Base-by-base conservation (phyloP, 139 green algal species). In the Picochlorum sp. region DNA sequence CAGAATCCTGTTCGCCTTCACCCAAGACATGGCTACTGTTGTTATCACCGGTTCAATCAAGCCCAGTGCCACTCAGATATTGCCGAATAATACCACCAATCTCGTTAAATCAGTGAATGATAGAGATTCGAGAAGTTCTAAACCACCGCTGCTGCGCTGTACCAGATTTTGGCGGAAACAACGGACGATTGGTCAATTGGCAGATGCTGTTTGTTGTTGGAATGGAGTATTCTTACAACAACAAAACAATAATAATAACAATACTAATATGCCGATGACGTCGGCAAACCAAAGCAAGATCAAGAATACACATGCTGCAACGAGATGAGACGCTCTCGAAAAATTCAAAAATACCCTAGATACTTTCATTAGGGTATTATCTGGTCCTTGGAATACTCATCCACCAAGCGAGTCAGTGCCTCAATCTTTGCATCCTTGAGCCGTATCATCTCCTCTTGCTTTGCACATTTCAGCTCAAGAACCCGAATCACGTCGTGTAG, bases 351-450 rank as follows among this genome's bases (percentile, higher is more conserved):
- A 59, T 30, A 26, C 13, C 20, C 51, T 34, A 31, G 1, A 59
- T 6, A 11, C 41, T 14, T 41, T 65, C 28, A 65, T 18, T 10
- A 82, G 81, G 15, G 76, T 77, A 24, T 67, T 77, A 24, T 67
- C 74, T 60, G 34, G 8, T 41, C 34, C 34, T 41, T 41, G 34
- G 34, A 41, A 41, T 41, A 41, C 1, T 41, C 34, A 11, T 82
- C 70, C 63, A 95, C 73, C 62, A 86, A 86, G 8, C 70, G 68
- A 68, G 85, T 74, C 59, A 96, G 73, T 2, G 83, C 89, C 62
- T 91, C 77, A 3, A 97, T 92, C 75, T 96, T 97, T 10, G 82
- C 83, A 68, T 97, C 90, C 72, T 97, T 97, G 1, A 97, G 79
- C 70, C 62, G 62, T n/a, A 85, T 61, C 52, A 97, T 75, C 79